phyloP scores from a whole-genome alignment of 306 rosid species.

The Quercus engelmannii region DNA sequence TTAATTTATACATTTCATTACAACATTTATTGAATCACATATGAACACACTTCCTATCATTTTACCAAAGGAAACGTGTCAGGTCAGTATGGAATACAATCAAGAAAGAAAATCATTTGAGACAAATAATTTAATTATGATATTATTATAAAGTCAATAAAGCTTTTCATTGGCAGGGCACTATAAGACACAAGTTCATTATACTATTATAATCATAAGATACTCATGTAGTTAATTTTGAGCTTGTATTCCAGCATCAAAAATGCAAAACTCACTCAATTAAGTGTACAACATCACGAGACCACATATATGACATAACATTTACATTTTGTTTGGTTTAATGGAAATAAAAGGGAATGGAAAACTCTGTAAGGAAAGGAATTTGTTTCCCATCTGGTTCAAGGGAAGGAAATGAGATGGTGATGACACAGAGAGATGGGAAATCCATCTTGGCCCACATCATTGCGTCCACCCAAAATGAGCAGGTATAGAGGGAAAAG shows the following conservation, averaged over 20 bases:
- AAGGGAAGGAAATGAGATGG: too few species aligned
- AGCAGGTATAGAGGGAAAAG: too few species aligned
- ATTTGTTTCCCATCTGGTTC: too few species aligned
- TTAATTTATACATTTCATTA: conserved; percentile 2
- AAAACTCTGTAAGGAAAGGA: too few species aligned
- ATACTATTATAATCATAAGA: neutral
- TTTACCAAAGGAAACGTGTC: neutral
- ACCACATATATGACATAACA: neutral
- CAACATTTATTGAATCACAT: neutral
- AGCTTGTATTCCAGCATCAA: neutral
- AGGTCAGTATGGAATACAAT: neutral
- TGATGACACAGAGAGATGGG: too few species aligned
- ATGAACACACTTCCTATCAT: neutral
- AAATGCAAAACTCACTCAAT: neutral
- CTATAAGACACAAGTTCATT: neutral
- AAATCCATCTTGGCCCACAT: too few species aligned
- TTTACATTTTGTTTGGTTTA: neutral
- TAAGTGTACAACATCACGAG: neutral
- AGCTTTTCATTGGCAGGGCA: neutral
- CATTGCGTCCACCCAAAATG: too few species aligned
- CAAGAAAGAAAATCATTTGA: neutral
- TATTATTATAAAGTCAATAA: too few species aligned
- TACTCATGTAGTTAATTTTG: neutral
- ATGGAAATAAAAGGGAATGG: too few species aligned
- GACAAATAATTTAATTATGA: neutral